Conservation (phyloP, 2,329 filamentous ascomycete species). For the Aspergillus piperis region DNA sequence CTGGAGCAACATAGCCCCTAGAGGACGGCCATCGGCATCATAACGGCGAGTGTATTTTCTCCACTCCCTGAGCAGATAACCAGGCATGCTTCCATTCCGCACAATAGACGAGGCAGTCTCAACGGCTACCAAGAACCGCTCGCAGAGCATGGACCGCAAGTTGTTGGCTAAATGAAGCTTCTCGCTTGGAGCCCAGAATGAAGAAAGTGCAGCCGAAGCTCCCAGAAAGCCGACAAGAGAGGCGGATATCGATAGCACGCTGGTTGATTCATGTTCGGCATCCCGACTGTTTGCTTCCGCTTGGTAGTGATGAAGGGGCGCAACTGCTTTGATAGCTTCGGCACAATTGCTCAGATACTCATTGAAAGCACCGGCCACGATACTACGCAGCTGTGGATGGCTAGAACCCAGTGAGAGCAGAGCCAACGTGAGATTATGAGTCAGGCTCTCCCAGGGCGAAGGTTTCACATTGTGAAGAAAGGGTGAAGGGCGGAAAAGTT, state of each 20-base stretch:
- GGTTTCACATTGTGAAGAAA: conserved; percentile 81
- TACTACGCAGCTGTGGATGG: conserved; percentile 67
- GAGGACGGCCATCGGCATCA: conserved; percentile 71
- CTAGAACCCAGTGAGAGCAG: conserved; percentile 77
- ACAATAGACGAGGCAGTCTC: conserved; percentile 90
- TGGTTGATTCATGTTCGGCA: conserved; percentile 60
- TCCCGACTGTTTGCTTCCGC: conserved; percentile 48
- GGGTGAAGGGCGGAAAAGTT: conserved; percentile 76
- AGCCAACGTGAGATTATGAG: conserved; percentile 75
- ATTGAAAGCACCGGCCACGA: conserved; percentile 67
- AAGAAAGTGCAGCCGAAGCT: conserved; percentile 73
- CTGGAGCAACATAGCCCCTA: conserved; percentile 89
- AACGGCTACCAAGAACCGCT: conserved; percentile 79
- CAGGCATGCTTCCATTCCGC: conserved; percentile 71
- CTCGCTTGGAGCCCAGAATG: conserved; percentile 78
- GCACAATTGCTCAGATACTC: conserved; percentile 72
- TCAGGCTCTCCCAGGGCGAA: conserved; percentile 83
- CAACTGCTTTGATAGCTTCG: conserved; percentile 58
- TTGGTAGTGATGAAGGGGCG: conserved; percentile 59
- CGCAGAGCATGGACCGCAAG: conserved; percentile 73
- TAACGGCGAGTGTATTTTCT: conserved; percentile 84
- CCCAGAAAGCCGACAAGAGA: conserved; percentile 90
- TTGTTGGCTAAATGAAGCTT: conserved; percentile 72
- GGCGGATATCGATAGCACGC: conserved; percentile 73
- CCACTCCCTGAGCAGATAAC: conserved; percentile 76